Percentiles rank a stretch among this genome's conserved stretches.
phyloP scores from a whole-genome alignment of 2,329 filamentous ascomycete species.

The Venturia carpophila region DNA sequence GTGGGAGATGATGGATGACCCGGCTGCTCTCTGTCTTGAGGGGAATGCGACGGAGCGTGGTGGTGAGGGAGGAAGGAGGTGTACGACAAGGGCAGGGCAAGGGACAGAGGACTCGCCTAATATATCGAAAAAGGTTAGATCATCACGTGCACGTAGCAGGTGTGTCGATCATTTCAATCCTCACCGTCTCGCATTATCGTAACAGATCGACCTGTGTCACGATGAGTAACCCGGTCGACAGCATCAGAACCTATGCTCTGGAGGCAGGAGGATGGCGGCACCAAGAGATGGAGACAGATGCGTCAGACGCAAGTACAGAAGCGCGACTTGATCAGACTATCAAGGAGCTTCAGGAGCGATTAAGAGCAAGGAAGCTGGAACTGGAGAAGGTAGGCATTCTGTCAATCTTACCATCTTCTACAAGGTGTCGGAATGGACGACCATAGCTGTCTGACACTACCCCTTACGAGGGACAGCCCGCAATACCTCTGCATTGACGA shows the following conservation, averaged over 20 bases:
- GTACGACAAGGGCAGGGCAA: neutral
- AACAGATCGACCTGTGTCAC: neutral
- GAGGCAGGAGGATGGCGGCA: slow-evolving; percentile 26
- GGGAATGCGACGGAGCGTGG: neutral
- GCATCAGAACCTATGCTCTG: slow-evolving; percentile 12
- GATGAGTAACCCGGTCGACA: slow-evolving; percentile 16
- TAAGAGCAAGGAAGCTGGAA: slow-evolving; percentile 41
- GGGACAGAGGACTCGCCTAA: neutral
- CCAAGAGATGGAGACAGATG: slow-evolving; percentile 31
- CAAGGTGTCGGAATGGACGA: too few species aligned
- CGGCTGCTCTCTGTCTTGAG: neutral
- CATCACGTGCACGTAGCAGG: neutral
- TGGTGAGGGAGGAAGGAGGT: neutral
- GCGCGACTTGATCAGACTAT: slow-evolving; percentile 58
- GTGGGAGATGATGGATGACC: neutral
- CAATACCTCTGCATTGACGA: neutral
- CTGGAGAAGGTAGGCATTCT: slow-evolving; percentile 36
- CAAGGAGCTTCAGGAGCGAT: slow-evolving; percentile 53
- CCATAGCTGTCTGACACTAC: neutral
- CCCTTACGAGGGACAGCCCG: neutral
- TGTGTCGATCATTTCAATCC: neutral
- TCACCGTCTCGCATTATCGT: neutral
- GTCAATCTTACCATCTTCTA: neutral
- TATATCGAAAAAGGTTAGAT: neutral
- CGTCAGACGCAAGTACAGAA: slow-evolving; percentile 29